Percentiles rank a stretch among this genome's conserved stretches.
Evolutionary conservation across 2,329 filamentous ascomycete genomes (phyloP).

Genomic region (Epichloe brachyelytri): DNA sequence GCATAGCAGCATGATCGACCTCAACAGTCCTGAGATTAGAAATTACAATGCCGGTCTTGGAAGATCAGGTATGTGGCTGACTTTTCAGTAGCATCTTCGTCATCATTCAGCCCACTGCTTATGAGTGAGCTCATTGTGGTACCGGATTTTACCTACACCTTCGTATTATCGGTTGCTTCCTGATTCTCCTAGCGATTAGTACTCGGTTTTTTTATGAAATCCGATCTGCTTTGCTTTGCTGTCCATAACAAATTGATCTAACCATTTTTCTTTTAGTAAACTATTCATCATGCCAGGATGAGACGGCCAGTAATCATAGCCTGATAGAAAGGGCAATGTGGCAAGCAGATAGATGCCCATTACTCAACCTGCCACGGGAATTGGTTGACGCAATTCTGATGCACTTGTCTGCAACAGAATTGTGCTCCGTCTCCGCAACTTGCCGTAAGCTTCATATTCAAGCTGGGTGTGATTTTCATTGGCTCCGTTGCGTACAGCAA

Average conservation of each 20-base stretch:
- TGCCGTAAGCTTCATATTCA: constrained; percentile 49
- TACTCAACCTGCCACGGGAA: constrained; percentile 57
- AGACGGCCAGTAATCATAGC: background rate
- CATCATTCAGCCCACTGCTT: too few species aligned
- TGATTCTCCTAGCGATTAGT: too few species aligned
- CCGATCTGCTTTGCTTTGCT: background rate
- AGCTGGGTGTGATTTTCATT: constrained; percentile 54
- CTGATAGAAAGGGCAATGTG: background rate
- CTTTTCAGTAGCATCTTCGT: background rate
- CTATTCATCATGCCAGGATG: background rate
- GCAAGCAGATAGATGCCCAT: constrained; percentile 9
- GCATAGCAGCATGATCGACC: background rate
- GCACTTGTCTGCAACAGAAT: constrained; percentile 50
- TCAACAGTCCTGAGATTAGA: background rate
- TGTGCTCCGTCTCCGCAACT: constrained; percentile 45
- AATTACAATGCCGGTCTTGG: background rate
- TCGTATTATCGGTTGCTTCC: too few species aligned
- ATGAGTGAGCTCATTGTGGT: too few species aligned
- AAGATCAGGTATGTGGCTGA: background rate
- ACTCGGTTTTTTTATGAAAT: too few species aligned
- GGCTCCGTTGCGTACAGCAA: constrained; percentile 56
- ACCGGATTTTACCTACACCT: too few species aligned
- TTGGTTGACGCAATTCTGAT: constrained; percentile 59
- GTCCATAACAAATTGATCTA: background rate
- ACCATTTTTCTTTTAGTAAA: background rate